phyloP scores from a whole-genome alignment of 2,329 filamentous ascomycete species.

The Bretziella fagacearum region DNA sequence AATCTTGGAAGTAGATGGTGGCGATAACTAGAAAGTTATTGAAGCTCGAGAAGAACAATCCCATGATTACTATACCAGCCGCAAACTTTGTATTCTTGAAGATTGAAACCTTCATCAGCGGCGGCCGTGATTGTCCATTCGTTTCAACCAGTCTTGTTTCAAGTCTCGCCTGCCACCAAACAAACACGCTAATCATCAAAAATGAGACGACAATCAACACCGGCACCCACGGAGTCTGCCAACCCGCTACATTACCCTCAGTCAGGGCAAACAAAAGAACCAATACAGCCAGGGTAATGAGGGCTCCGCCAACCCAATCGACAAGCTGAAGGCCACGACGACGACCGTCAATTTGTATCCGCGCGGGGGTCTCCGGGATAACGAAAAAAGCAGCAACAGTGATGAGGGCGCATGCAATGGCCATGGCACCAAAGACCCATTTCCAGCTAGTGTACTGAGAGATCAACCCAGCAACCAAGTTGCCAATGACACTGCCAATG shows the following conservation, averaged over 20 bases:
- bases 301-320: slow-evolving; percentile 48
- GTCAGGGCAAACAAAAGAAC: slow-evolving; percentile 50
- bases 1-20: slow-evolving; percentile 56
- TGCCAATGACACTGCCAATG: slow-evolving; percentile 46
- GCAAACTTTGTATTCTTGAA: slow-evolving; percentile 44
- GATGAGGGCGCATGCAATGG: slow-evolving; percentile 40
- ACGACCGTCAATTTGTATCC: slow-evolving; percentile 5
- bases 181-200: slow-evolving; percentile 38
- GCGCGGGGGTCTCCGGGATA: slow-evolving; percentile 35
- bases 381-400: slow-evolving; percentile 40
- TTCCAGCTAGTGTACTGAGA: slow-evolving; percentile 46
- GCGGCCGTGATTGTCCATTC: slow-evolving; percentile 17
- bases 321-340: slow-evolving; percentile 9
- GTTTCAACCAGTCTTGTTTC: slow-evolving; percentile 27
- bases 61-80: slow-evolving; percentile 47
- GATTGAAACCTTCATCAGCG: slow-evolving; percentile 42
- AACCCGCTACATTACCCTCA: slow-evolving; percentile 52
- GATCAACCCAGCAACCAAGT: slow-evolving; percentile 46
- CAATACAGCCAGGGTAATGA: slow-evolving; percentile 45
- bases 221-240: slow-evolving; percentile 45
- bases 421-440: slow-evolving; percentile 50
- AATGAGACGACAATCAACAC: slow-evolving; percentile 41
- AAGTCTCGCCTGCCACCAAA: slow-evolving; percentile 43
- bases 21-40: slow-evolving; percentile 51
- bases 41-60: slow-evolving; percentile 49